Evolutionary conservation across 1,284 basidiomycete genomes (phyloP).

Genomic region (Phaffia rhodozyma): DNA sequence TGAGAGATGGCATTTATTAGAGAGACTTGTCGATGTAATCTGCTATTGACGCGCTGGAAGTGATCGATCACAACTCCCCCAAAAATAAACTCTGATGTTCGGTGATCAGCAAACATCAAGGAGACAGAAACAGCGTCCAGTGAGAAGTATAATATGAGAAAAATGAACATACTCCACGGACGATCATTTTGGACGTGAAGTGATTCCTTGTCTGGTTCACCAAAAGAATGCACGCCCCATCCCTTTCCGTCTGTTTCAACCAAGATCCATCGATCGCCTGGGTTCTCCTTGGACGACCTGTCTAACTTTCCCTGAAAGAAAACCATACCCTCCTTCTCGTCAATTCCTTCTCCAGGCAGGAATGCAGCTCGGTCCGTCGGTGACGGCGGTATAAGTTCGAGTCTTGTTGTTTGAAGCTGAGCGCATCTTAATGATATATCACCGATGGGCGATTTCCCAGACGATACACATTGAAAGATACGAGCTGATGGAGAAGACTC

Average conservation of each 20-base stretch:
- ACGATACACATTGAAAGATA: background rate
- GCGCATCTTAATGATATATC: slow-evolving; percentile 4
- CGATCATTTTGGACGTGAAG: background rate
- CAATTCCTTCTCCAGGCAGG: slow-evolving; percentile 21
- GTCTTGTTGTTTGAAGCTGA: background rate
- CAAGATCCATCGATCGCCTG: background rate
- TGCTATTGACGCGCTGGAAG: too few relatives aligned
- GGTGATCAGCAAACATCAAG: background rate
- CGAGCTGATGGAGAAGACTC: background rate
- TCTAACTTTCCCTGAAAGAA: slow-evolving; percentile 20
- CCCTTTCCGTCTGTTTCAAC: slow-evolving; percentile 3
- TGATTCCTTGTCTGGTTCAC: background rate
- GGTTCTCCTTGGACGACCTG: background rate
- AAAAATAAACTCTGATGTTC: slow-evolving; percentile 10
- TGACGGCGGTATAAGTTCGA: slow-evolving; percentile 8
- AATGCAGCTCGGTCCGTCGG: slow-evolving; percentile 3
- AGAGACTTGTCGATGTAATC: slow-evolving; percentile 28
- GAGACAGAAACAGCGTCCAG: background rate
- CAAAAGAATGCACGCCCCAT: slow-evolving; percentile 17
- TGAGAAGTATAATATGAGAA: background rate
- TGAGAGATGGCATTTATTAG: slow-evolving; percentile 47
- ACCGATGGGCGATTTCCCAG: background rate
- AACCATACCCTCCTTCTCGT: slow-evolving; percentile 15
- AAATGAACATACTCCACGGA: background rate
- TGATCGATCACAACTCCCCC: too few relatives aligned